phyloP scores from a whole-genome alignment of 352 stramenopile species.

The Globisporangium spiculum region DNA sequence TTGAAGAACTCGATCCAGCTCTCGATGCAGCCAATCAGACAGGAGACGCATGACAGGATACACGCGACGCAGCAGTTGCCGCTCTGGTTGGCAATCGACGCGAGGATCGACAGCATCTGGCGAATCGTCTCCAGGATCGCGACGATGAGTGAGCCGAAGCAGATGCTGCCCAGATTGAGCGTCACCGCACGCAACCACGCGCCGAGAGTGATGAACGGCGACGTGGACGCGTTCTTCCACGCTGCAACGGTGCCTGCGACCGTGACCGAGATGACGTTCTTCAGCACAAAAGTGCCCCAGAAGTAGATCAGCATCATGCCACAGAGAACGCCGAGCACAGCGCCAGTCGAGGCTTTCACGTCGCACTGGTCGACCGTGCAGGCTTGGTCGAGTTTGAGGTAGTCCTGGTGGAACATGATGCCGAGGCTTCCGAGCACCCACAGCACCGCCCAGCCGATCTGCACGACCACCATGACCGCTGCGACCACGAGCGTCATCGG shows the following conservation, averaged over 20 bases:
- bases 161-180: conserved; percentile 91
- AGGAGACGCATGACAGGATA: conserved; percentile 62
- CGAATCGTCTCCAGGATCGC: conserved; percentile 87
- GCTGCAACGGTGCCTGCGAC: conserved; percentile 87
- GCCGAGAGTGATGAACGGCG: conserved; percentile 67
- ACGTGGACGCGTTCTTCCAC: conserved; percentile 85
- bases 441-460: conserved; percentile 82
- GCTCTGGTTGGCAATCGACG: conserved; percentile 50
- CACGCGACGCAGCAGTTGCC: conserved; percentile 78
- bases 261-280: conserved; percentile 89
- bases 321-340: conserved; percentile 75
- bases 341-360: conserved; percentile 38
- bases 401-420: conserved; percentile 77
- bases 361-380: conserved; percentile 54
- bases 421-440: conserved; percentile 86
- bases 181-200: conserved; percentile 83
- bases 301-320: conserved; percentile 92
- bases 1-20: conserved; percentile 90
- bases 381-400: conserved; percentile 46
- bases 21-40: conserved; percentile 81
- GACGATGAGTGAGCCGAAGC: conserved; percentile 89
- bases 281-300: conserved; percentile 85
- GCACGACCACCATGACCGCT: conserved; percentile 78
- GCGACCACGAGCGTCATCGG: conserved; percentile 81
- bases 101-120: conserved; percentile 63